These are phyloP conservation scores for Aphanoascus verrucosus DNA, from an alignment of 2,329 filamentous ascomycete genomes.

Conservation along the genomic window DNA sequence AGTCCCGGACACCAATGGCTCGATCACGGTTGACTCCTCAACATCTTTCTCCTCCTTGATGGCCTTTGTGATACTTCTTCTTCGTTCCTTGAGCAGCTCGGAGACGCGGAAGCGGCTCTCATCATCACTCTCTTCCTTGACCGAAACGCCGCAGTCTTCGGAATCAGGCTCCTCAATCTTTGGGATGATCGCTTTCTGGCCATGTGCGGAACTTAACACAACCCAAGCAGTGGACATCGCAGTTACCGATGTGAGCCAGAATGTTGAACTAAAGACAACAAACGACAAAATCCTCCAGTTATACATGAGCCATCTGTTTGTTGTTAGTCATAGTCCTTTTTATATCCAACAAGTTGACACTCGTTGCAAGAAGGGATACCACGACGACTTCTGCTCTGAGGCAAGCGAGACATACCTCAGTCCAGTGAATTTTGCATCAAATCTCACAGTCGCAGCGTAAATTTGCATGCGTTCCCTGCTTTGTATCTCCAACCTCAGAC, in stretches of 20 bases:
- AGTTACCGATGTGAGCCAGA: conserved; percentile 66
- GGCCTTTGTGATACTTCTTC: conserved; percentile 20
- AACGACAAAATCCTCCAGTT: conserved; percentile 64
- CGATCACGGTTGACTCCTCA: conserved; percentile 17
- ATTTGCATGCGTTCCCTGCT: conserved; percentile 61
- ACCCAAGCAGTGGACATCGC: conserved; percentile 58
- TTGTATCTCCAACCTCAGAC: conserved; percentile 56
- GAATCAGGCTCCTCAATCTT: conserved; percentile 15
- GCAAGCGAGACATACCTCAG: conserved; percentile 40
- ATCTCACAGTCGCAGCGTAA: conserved; percentile 56
- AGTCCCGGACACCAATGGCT: conserved; percentile 14
- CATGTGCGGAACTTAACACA: conserved; percentile 38
- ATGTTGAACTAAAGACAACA: conserved; percentile 54
- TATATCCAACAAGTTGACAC: not conserved
- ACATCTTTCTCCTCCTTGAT: conserved; percentile 25
- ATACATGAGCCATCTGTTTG: conserved; percentile 67
- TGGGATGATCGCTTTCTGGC: conserved; percentile 15
- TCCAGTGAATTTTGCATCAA: conserved; percentile 66
- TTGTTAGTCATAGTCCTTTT: not conserved
- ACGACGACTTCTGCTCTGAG: not conserved
- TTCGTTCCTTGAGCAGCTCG: conserved; percentile 18
- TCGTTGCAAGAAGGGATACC: not conserved
- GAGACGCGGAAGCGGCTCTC: conserved; percentile 14
- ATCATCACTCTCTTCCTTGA: conserved; percentile 14
- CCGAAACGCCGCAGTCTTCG: not conserved